These are phyloP conservation scores for Chondrus crispus DNA, from an alignment of 23 red algal species.

Conservation along the genomic window DNA sequence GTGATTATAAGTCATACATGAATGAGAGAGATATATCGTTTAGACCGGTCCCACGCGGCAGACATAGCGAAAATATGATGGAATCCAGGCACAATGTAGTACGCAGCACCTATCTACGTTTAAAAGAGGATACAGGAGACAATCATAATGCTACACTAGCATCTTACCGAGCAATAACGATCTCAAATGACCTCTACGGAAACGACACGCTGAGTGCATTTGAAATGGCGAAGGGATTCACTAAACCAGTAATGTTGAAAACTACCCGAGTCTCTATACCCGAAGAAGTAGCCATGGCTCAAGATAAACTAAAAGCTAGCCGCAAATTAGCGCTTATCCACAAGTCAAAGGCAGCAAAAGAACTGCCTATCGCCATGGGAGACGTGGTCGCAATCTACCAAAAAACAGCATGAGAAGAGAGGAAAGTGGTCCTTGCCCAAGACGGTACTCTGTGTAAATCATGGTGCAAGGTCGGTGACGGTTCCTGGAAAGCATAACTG, in stretches of 20 bases:
- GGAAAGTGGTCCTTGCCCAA: conserved; percentile 19
- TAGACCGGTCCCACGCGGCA: neutral
- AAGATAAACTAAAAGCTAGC: neutral
- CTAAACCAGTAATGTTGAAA: conserved; percentile 9
- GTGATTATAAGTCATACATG: neutral
- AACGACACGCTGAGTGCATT: conserved; percentile 8
- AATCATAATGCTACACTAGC: neutral
- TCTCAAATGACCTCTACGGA: conserved; percentile 39
- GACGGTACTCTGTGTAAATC: neutral
- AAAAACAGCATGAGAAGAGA: neutral
- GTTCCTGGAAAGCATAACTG: no score
- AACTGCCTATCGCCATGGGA: neutral
- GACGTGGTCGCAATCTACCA: conserved; percentile 10
- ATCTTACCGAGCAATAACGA: neutral
- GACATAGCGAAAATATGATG: conserved; percentile 5
- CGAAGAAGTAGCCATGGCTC: conserved; percentile 9
- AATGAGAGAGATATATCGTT: neutral
- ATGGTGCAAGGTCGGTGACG: neutral
- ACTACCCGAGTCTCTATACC: neutral
- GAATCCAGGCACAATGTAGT: conserved; percentile 10
- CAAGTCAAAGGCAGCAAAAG: conserved; percentile 8
- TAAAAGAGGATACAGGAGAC: neutral
- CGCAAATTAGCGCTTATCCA: conserved; percentile 18
- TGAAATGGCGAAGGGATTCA: conserved; percentile 19
- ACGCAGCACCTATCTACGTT: neutral